These are phyloP conservation scores for Ophiosphaerella korrae DNA, from an alignment of 2,329 filamentous ascomycete genomes.

Conservation along the genomic window DNA sequence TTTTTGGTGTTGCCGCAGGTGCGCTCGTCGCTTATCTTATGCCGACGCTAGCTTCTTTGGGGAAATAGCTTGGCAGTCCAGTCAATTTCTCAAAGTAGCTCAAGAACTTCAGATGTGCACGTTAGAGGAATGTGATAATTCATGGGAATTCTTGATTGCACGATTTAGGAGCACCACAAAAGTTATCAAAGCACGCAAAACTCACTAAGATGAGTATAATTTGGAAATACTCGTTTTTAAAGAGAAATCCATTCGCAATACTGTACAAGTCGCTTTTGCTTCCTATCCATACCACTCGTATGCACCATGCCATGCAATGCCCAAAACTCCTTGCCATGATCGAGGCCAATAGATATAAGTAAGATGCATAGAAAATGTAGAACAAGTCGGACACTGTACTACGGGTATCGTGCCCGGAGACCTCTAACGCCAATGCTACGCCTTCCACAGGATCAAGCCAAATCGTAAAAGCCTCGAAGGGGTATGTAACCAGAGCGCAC, in stretches of 20 bases:
- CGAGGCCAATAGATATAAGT: conserved; percentile 25
- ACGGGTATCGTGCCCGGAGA: conserved; percentile 37
- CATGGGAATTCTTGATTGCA: too few relatives aligned
- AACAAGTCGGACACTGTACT: conserved; percentile 24
- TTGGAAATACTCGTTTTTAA: conserved; percentile 8
- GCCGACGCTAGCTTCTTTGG: conserved; percentile 18
- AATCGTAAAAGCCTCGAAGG: conserved; percentile 13
- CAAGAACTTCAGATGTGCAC: too few relatives aligned
- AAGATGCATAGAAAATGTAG: conserved; percentile 28
- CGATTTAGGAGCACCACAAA: too few relatives aligned
- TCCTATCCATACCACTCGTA: conserved; percentile 15
- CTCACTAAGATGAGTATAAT: conserved; percentile 1
- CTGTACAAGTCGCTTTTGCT: conserved; percentile 33
- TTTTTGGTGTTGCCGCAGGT: conserved; percentile 18
- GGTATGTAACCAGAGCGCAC: conserved; percentile 19
- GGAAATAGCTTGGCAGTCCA: background rate
- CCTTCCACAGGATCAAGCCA: conserved; percentile 24
- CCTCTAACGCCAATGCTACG: conserved; percentile 31
- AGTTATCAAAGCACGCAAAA: background rate
- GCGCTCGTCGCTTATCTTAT: conserved; percentile 16
- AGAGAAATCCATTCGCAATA: conserved; percentile 19
- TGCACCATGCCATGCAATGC: conserved; percentile 34
- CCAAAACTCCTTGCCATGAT: conserved; percentile 36
- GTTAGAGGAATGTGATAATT: too few relatives aligned
- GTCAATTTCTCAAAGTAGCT: background rate